Conservation (phyloP, 805 yeast species). For the Candida nonsorbophila region DNA sequence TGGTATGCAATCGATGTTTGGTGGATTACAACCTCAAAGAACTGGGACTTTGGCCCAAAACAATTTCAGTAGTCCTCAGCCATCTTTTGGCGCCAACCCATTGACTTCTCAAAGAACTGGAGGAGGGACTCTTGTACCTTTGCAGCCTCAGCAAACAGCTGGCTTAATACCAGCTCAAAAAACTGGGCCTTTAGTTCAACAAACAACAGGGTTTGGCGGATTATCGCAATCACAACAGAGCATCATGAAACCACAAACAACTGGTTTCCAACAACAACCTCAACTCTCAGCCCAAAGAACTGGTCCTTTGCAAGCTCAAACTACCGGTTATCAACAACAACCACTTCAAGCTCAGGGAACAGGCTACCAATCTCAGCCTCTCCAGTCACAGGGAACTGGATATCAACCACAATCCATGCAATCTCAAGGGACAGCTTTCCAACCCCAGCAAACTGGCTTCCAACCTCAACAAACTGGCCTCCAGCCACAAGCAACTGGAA, state of each 20-base stretch:
- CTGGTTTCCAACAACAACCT: constrained; percentile 16
- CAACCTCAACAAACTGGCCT: constrained; percentile 17
- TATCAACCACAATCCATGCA: constrained; percentile 40
- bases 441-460: constrained; percentile 19
- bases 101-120: constrained; percentile 40
- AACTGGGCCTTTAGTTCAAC: constrained; percentile 32
- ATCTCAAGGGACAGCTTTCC: constrained; percentile 23
- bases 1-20: too few relatives aligned
- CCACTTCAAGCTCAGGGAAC: constrained; percentile 16
- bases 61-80: constrained; percentile 7
- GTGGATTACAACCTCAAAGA: constrained; percentile 23
- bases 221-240: too few relatives aligned
- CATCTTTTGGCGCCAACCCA: constrained; percentile 10
- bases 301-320: constrained; percentile 14
- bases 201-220: constrained; percentile 23
- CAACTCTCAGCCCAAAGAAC: constrained; percentile 13
- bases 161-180: constrained; percentile 47
- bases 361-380: constrained; percentile 10
- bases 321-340: constrained; percentile 14
- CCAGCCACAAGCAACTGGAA: constrained; percentile 26
- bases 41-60: constrained; percentile 29
- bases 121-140: constrained; percentile 38
- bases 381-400: too few relatives aligned
- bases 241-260: constrained; percentile 10
- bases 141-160: constrained; percentile 69